A percentile compares a stretch with the other conserved stretches of the same genome.
These are phyloP conservation scores for Cyclostephanos tholiformis DNA, from an alignment of 108 stramenopile species.

Conservation along the genomic window DNA sequence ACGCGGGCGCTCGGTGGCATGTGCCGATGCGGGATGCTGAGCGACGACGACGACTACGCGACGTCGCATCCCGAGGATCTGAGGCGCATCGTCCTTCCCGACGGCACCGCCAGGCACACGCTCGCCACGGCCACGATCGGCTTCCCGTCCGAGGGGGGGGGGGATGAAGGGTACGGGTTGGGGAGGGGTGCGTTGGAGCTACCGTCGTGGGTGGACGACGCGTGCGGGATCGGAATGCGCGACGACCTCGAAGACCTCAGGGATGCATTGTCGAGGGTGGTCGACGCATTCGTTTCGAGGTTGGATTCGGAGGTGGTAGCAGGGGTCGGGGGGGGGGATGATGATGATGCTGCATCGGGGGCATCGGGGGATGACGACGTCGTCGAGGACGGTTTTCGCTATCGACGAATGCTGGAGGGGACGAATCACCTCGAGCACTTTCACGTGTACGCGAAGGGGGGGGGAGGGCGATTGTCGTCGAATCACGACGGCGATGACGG, in stretches of 20 bases:
- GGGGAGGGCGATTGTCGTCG: background rate
- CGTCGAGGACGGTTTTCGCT: conserved; percentile 16
- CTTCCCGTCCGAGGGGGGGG: conserved; percentile 8
- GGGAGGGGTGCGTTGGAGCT: conserved; percentile 19
- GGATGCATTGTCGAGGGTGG: conserved; percentile 61
- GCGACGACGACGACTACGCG: background rate
- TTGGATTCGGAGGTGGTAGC: conserved; percentile 46
- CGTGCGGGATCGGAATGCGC: conserved; percentile 47
- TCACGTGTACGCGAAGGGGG: conserved; percentile 59
- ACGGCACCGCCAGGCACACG: conserved; percentile 29
- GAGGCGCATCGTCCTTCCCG: conserved; percentile 23
- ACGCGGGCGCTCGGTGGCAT: background rate
- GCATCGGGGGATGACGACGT: no score
- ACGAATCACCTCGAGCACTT: conserved; percentile 67
- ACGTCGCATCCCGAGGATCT: conserved; percentile 25
- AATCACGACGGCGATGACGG: background rate
- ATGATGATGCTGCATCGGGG: no score
- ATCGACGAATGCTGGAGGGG: conserved; percentile 45
- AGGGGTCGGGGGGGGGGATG: no score
- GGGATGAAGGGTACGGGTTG: background rate
- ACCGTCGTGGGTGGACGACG: conserved; percentile 36
- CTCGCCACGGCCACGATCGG: conserved; percentile 47
- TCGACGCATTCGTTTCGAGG: conserved; percentile 52
- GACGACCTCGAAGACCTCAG: conserved; percentile 64
- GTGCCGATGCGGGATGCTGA: background rate